Evolutionary conservation across 2,329 filamentous ascomycete species (phyloP).

Genomic region (Pseudogymnoascus sp.): DNA sequence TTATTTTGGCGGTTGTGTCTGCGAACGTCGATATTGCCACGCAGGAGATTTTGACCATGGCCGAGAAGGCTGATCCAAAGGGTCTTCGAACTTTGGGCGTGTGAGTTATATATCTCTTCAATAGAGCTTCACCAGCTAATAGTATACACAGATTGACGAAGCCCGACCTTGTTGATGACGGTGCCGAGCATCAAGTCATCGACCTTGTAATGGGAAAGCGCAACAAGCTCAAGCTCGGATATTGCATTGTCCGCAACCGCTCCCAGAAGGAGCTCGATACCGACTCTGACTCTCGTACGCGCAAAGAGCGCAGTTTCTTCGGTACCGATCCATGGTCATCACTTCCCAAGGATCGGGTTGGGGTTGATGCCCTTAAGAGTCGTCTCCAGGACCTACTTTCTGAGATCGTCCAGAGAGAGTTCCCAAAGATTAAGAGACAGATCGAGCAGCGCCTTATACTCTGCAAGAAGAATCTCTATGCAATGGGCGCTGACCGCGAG

Average conservation of each 20-base stretch:
- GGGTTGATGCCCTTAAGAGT: constrained; percentile 15
- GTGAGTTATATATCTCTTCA: neutral
- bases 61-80: constrained; percentile 9
- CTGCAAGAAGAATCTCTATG: constrained; percentile 9
- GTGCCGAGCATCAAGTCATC: constrained; percentile 30
- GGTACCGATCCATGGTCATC: constrained; percentile 13
- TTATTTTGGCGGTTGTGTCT: constrained; percentile 19
- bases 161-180: constrained; percentile 43
- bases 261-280: constrained; percentile 12
- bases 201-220: constrained; percentile 15
- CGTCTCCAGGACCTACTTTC: constrained; percentile 13
- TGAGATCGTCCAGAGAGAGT: constrained; percentile 14
- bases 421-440: constrained; percentile 14
- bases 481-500: constrained; percentile 41
- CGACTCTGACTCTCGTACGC: neutral
- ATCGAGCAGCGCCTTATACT: constrained; percentile 12
- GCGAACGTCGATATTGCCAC: constrained; percentile 23
- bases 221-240: constrained; percentile 15
- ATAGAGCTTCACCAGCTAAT: neutral
- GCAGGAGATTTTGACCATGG: constrained; percentile 24
- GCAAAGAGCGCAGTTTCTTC: constrained; percentile 9
- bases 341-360: constrained; percentile 16
- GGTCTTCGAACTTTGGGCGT: constrained; percentile 11
- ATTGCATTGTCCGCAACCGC: constrained; percentile 21
- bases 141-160: constrained; percentile 38